Conservation (phyloP, 2,329 filamentous ascomycete genomes). For the Colletotrichum sp. region DNA sequence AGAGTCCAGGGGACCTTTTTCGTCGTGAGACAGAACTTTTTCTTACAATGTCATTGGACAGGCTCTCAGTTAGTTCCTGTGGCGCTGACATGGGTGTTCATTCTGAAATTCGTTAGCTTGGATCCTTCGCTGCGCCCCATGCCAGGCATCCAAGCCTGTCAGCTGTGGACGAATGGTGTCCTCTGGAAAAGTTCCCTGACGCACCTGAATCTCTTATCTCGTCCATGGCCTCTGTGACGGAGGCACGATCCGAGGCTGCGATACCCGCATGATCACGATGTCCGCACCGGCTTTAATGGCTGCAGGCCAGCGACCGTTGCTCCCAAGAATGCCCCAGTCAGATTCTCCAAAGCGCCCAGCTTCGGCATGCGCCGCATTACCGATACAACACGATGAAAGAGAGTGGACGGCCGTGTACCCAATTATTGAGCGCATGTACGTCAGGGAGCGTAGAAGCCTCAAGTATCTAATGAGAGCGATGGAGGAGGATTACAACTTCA, state of each 20-base stretch:
- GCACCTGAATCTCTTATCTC: neutral
- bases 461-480: conserved; percentile 23
- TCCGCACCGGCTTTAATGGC: neutral
- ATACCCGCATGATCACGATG: neutral
- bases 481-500: conserved; percentile 23
- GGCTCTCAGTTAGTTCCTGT: neutral
- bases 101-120: neutral
- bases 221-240: neutral
- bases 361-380: neutral
- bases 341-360: neutral
- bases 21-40: neutral
- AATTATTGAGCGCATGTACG: conserved; percentile 24
- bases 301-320: neutral
- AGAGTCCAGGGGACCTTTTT: neutral
- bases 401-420: conserved; percentile 25
- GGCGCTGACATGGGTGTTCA: neutral
- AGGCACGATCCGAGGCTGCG: neutral
- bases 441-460: conserved; percentile 25
- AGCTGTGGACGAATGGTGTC: neutral
- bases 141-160: neutral
- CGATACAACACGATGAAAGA: conserved; percentile 14
- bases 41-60: neutral
- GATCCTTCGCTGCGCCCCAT: neutral
- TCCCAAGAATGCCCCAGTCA: neutral
- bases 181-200: neutral